A percentile compares a stretch with the other conserved stretches of the same genome.
phyloP scores from a whole-genome alignment of 495 filamentous ascomycete genomes.

The Penicillium longicatenatum region DNA sequence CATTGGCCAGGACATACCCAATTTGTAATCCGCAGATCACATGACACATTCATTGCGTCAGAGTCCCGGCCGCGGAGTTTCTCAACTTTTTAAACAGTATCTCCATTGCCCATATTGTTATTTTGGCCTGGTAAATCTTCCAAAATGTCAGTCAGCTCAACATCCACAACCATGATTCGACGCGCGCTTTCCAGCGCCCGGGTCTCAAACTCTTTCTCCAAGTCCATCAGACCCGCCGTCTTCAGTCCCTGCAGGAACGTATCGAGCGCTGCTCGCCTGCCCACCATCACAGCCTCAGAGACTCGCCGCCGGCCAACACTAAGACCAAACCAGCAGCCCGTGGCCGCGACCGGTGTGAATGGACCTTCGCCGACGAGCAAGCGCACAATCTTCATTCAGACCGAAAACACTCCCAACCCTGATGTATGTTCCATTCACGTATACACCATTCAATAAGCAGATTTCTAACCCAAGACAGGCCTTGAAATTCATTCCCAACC shows the following conservation, averaged over 20 bases:
- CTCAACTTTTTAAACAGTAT: slow-evolving; percentile 13
- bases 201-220: slow-evolving; percentile 29
- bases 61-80: slow-evolving; percentile 26
- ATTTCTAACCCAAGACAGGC: slow-evolving; percentile 41
- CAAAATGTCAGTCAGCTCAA: slow-evolving; percentile 37
- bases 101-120: neutral
- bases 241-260: slow-evolving; percentile 38
- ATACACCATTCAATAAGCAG: slow-evolving; percentile 1
- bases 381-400: slow-evolving; percentile 96
- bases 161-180: slow-evolving; percentile 39
- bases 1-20: slow-evolving; percentile 23
- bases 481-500: slow-evolving; percentile 93
- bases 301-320: slow-evolving; percentile 48
- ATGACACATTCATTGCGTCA: slow-evolving; percentile 43
- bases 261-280: slow-evolving; percentile 43
- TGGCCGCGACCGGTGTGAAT: slow-evolving; percentile 31
- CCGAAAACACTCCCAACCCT: slow-evolving; percentile 86
- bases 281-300: slow-evolving; percentile 53
- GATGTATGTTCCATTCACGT: slow-evolving; percentile 57
- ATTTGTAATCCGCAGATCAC: slow-evolving; percentile 43
- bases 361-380: slow-evolving; percentile 42
- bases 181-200: slow-evolving; percentile 33
- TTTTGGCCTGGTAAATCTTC: slow-evolving; percentile 2
- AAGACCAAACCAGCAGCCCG: slow-evolving; percentile 49
- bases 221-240: slow-evolving; percentile 28